phyloP scores from a whole-genome alignment of 306 rosid genomes.

The Vigna nakashimae region DNA sequence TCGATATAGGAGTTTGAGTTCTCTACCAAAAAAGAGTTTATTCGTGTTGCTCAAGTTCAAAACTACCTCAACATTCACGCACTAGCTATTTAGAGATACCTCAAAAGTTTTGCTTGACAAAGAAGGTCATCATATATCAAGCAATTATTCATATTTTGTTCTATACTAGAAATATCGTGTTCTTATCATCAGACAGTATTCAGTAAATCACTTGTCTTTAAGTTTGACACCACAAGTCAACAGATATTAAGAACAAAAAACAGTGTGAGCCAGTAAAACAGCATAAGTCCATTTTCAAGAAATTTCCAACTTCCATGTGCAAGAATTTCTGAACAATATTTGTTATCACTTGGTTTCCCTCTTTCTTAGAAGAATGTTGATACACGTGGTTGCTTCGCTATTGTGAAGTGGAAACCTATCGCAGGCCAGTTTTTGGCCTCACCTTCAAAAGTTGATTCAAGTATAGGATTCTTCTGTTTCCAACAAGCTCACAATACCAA shows the following conservation, averaged over 20 bases:
- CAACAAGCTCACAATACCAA: slow-evolving; percentile 15
- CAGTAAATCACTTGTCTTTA: slow-evolving; percentile 35
- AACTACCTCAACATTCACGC: slow-evolving; percentile 36
- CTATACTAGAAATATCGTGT: neutral
- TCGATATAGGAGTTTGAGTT: slow-evolving; percentile 15
- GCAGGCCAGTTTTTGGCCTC: slow-evolving; percentile 11
- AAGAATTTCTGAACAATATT: slow-evolving; percentile 16
- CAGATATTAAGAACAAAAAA: slow-evolving; percentile 27
- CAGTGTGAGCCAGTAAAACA: slow-evolving; percentile 27
- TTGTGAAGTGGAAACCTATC: slow-evolving; percentile 25
- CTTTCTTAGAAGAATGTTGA: slow-evolving; percentile 17
- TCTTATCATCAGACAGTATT: slow-evolving; percentile 18
- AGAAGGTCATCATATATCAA: slow-evolving; percentile 16
- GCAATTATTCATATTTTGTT: slow-evolving; percentile 35
- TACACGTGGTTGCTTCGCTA: slow-evolving; percentile 35
- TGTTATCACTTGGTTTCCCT: slow-evolving; percentile 37
- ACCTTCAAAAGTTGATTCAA: slow-evolving; percentile 10
- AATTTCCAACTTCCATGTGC: slow-evolving; percentile 16
- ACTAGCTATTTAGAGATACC: slow-evolving; percentile 11
- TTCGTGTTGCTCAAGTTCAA: slow-evolving; percentile 15
- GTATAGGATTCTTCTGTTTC: slow-evolving; percentile 19
- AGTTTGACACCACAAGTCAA: slow-evolving; percentile 38
- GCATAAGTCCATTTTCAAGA: slow-evolving; percentile 30
- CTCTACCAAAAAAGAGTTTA: slow-evolving; percentile 18
- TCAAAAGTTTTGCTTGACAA: slow-evolving; percentile 29